Percentiles rank a stretch among this genome's conserved stretches.
Evolutionary conservation across 164 flowering plant species (phyloP).

Genomic region (Stephania japonica): DNA sequence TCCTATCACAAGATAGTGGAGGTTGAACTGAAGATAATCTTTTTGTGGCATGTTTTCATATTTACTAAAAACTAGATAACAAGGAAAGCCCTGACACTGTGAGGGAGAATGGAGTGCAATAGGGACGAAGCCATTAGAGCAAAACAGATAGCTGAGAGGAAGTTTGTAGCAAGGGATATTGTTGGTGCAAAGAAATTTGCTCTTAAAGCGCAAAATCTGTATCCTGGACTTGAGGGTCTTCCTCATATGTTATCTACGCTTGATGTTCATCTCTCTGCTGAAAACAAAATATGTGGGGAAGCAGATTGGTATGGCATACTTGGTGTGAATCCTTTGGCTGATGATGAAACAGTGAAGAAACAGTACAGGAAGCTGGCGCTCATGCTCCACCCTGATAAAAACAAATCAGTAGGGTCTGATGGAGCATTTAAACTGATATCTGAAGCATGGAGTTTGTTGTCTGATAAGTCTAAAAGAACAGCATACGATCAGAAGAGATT

Average conservation of each 20-base stretch:
- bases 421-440: constrained; percentile 85
- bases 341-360: constrained; percentile 66
- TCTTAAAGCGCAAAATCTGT: constrained; percentile 59
- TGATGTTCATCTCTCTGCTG: constrained; percentile 58
- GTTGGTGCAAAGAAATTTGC: constrained; percentile 73
- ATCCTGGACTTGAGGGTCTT: constrained; percentile 67
- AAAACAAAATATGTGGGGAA: constrained; percentile 59
- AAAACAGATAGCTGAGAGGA: constrained; percentile 70
- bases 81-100: not conserved
- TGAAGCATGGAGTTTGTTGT: constrained; percentile 83
- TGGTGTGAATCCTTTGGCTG: constrained; percentile 58
- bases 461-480: constrained; percentile 59
- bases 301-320: constrained; percentile 79
- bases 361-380: constrained; percentile 82
- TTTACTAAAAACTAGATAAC: not conserved
- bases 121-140: constrained; percentile 74
- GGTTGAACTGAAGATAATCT: constrained; percentile 18
- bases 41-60: not conserved
- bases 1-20: constrained; percentile 11
- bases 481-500: constrained; percentile 60
- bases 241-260: constrained; percentile 61
- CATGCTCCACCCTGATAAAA: constrained; percentile 90
- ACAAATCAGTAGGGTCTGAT: constrained; percentile 85
- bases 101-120: constrained; percentile 66
- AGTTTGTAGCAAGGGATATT: constrained; percentile 46